Conservation (phyloP, 2,329 filamentous ascomycete genomes). For the Diaporthe vaccinii region DNA sequence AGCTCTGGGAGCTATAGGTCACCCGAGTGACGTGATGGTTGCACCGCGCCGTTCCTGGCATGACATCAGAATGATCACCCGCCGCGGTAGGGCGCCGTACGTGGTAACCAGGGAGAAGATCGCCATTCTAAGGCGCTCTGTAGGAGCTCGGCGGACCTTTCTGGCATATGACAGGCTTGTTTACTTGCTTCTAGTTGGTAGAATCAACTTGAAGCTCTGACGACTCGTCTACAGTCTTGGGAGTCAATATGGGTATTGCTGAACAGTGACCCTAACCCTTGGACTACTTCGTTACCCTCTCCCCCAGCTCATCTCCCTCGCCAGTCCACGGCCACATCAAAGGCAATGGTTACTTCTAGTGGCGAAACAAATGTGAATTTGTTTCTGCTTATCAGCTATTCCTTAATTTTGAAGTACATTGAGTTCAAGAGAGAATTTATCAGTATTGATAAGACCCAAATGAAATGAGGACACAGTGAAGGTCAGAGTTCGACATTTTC, state of each 20-base stretch:
- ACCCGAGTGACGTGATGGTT: slow-evolving; percentile 37
- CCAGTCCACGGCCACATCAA: not conserved
- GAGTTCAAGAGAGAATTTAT: rapidly evolving
- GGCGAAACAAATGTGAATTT: not conserved
- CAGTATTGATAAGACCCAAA: not conserved
- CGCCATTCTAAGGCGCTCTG: not conserved
- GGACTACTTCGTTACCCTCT: rapidly evolving
- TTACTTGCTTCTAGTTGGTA: no score
- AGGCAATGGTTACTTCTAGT: not conserved
- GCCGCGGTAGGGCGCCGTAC: not conserved
- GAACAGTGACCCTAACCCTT: not conserved
- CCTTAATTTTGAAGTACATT: not conserved
- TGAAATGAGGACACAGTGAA: not conserved
- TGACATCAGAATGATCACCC: slow-evolving; percentile 40
- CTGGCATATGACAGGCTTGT: not conserved
- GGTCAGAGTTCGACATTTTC: not conserved
- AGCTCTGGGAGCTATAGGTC: slow-evolving; percentile 26
- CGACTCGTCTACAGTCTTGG: not conserved
- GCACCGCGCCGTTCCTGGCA: slow-evolving; percentile 7
- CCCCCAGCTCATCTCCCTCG: not conserved
- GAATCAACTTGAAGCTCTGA: not conserved
- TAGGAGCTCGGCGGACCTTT: not conserved
- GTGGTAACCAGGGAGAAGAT: slow-evolving; percentile 3
- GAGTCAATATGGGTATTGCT: no score
- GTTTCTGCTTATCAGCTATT: not conserved